phyloP scores from a whole-genome alignment of 2,329 filamentous ascomycete genomes.

The Nannizzia gypsea region DNA sequence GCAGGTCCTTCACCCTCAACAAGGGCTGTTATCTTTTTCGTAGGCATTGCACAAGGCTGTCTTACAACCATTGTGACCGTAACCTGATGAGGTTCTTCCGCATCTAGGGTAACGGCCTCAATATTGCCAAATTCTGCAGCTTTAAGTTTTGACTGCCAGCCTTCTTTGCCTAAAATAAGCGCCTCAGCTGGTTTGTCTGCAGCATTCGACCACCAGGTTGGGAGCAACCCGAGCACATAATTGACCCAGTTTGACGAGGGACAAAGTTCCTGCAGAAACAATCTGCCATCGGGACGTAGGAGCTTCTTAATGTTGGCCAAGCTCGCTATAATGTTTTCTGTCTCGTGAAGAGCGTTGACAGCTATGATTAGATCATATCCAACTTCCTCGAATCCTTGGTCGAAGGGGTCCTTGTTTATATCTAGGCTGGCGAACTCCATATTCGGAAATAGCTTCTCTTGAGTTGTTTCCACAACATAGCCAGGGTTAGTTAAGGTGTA shows the following conservation, averaged over 20 bases:
- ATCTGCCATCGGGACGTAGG: background rate
- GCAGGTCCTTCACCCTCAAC: background rate
- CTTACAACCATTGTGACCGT: background rate
- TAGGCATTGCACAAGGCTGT: background rate
- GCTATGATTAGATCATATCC: too few relatives aligned
- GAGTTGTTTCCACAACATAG: too few relatives aligned
- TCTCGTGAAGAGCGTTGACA: too few relatives aligned
- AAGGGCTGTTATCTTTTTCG: background rate
- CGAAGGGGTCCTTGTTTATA: too few relatives aligned
- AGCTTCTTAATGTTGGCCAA: constrained; percentile 1
- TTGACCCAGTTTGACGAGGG: background rate
- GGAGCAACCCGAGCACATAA: background rate
- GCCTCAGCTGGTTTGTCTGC: too few relatives aligned
- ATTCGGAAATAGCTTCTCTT: too few relatives aligned
- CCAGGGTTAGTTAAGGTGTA: too few relatives aligned
- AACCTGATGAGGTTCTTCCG: background rate
- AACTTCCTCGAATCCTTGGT: too few relatives aligned
- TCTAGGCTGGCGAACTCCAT: too few relatives aligned
- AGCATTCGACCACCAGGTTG: too few relatives aligned
- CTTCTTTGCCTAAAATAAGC: too few relatives aligned
- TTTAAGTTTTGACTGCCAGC: background rate
- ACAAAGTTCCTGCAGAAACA: background rate
- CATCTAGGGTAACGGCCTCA: background rate
- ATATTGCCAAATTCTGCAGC: background rate
- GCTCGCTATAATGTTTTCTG: background rate